A percentile compares a stretch with the other conserved stretches of the same genome.
Evolutionary conservation across 495 filamentous ascomycete species (phyloP).

Genomic region (Oleoguttula mirabilis): DNA sequence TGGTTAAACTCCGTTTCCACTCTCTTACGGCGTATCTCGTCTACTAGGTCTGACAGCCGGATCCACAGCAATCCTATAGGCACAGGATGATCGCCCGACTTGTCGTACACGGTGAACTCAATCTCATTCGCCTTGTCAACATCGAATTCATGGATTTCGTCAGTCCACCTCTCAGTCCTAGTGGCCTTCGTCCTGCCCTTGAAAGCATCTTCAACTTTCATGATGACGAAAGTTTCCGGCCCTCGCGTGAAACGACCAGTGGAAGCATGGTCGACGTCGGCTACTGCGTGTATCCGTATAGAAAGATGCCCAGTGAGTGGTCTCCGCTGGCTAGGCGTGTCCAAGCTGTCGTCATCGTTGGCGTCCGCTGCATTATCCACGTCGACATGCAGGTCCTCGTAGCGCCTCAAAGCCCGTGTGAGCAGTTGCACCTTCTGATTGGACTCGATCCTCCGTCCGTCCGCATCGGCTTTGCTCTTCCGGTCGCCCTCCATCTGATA

Average conservation of each 20-base stretch:
- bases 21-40: constrained; percentile 94
- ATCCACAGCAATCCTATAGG: constrained; percentile 96
- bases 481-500: constrained; percentile 98
- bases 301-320: constrained; percentile 81
- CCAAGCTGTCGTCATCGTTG: constrained; percentile 92
- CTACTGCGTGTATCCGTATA: constrained; percentile 74
- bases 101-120: constrained; percentile 95
- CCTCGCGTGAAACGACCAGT: constrained; percentile 75
- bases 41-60: constrained; percentile 89
- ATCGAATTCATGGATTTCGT: constrained; percentile 77
- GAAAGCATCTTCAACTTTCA: constrained; percentile 90
- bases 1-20: constrained; percentile 87
- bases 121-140: constrained; percentile 98
- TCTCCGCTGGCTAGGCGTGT: constrained; percentile 85
- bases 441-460: constrained; percentile 79
- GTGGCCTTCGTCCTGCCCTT: constrained; percentile 81
- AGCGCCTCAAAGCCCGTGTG: constrained; percentile 89
- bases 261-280: constrained; percentile 88
- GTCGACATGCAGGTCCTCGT: constrained; percentile 94
- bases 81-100: constrained; percentile 73
- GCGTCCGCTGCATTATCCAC: constrained; percentile 68
- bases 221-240: constrained; percentile 85
- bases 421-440: constrained; percentile 95
- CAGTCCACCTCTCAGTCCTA: constrained; percentile 77
- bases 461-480: constrained; percentile 86